Conservation (phyloP, 2,329 filamentous ascomycete species). For the Pleurostoma richardsiae region DNA sequence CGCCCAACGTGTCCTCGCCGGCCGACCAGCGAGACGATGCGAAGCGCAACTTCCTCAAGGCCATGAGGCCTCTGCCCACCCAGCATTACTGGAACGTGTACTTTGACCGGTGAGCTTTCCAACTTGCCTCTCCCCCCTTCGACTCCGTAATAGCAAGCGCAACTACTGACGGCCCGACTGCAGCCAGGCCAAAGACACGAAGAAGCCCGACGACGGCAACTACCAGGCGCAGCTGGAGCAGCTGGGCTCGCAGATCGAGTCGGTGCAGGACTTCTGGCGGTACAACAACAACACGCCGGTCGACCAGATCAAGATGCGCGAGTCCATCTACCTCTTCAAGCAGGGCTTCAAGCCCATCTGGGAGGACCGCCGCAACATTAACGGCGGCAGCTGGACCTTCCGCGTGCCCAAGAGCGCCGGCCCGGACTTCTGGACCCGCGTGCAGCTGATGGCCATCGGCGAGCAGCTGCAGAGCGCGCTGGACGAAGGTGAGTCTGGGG, state of each 20-base stretch:
- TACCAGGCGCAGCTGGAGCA: constrained; percentile 56
- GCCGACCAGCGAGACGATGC: constrained; percentile 71
- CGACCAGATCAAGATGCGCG: constrained; percentile 69
- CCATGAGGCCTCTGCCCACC: constrained; percentile 66
- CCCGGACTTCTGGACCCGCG: constrained; percentile 73
- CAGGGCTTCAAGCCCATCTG: constrained; percentile 70
- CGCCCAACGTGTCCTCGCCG: constrained; percentile 58
- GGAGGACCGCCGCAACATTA: constrained; percentile 82
- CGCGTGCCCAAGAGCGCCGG: constrained; percentile 73
- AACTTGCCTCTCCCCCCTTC: background rate
- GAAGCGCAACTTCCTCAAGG: constrained; percentile 77
- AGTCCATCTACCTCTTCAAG: constrained; percentile 77
- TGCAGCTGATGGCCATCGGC: constrained; percentile 78
- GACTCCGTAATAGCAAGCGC: background rate
- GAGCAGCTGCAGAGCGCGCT: constrained; percentile 73
- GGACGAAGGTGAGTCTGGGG: constrained; percentile 53
- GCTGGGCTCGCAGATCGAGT: constrained; percentile 64
- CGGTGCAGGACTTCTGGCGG: constrained; percentile 79
- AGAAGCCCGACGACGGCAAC: constrained; percentile 28
- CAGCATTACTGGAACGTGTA: constrained; percentile 78
- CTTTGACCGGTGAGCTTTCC: constrained; percentile 49
- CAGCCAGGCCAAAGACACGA: constrained; percentile 40
- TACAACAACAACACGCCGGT: constrained; percentile 79
- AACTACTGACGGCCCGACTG: background rate
- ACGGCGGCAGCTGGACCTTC: constrained; percentile 90